A percentile compares a stretch with the other conserved stretches of the same genome.
phyloP scores from a whole-genome alignment of 768 basidiomycete species.

The Hemileccinum impolitum region DNA sequence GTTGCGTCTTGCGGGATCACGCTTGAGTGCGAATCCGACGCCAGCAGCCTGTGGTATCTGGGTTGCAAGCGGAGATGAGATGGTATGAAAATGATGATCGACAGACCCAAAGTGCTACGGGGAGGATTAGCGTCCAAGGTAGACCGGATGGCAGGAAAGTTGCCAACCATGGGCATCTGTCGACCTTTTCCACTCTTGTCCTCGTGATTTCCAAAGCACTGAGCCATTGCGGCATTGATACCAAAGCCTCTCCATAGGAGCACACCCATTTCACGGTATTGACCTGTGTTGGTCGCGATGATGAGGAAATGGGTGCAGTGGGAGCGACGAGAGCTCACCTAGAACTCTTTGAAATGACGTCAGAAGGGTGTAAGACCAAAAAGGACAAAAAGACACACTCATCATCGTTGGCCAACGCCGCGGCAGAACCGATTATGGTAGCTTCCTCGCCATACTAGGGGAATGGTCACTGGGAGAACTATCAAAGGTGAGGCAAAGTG shows the following conservation, averaged over 20 bases:
- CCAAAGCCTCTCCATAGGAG: constrained; percentile 84
- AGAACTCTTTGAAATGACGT: constrained; percentile 56
- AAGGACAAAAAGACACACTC: constrained; percentile 54
- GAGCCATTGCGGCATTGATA: constrained; percentile 80
- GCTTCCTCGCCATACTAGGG: constrained; percentile 86
- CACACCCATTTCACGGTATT: constrained; percentile 93
- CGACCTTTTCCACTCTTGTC: constrained; percentile 81
- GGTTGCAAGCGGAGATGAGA: constrained; percentile 90
- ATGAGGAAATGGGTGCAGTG: not conserved
- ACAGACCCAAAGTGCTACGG: constrained; percentile 80
- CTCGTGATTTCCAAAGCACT: constrained; percentile 85
- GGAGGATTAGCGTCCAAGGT: constrained; percentile 5
- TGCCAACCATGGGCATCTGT: constrained; percentile 87
- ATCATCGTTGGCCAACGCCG: constrained; percentile 76
- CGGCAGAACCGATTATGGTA: constrained; percentile 84
- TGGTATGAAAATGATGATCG: constrained; percentile 86
- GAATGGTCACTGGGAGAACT: not conserved
- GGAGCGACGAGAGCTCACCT: constrained; percentile 38
- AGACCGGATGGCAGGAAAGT: not conserved
- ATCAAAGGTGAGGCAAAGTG: not conserved
- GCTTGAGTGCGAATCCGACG: constrained; percentile 84
- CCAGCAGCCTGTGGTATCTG: constrained; percentile 96
- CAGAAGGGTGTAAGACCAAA: not conserved
- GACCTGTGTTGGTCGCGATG: constrained; percentile 46
- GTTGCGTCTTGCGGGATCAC: constrained; percentile 63